Base-by-base conservation (phyloP, 306 rosid species). In the Cotoneaster glaucophyllus region DNA sequence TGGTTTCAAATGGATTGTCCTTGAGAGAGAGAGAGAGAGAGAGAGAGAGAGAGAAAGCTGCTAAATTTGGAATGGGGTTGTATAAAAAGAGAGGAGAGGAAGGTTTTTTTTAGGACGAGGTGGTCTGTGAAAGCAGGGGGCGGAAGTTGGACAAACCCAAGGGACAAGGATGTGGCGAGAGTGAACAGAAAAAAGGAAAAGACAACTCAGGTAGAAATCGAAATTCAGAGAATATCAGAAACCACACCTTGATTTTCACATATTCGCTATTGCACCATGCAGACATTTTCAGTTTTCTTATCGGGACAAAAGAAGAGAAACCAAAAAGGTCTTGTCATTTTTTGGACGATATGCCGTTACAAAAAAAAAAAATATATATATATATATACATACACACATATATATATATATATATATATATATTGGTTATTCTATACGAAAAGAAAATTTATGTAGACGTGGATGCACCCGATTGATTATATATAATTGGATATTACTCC, bases 1-100 rank as follows among this genome's bases (percentile, higher is more conserved):
- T 69, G 80, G 85, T 82, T 82, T 54, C 66, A 45, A 56, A 43
- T 78, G 74, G 67, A 25, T 14, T 75, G 57, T 74, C 67, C 64
- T 66, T 57, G 54, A 74, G 53, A 45, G 53, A 48, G 53, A 14
- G 53, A 48, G 8, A 14, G 54, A 48, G 54, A 15, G 53, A 48
- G 21, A 48, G 21, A 48, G 54, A 44, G 53, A 45, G 21, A 57
- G 11, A 13, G 61, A 37, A 21, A 25, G 86, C 62, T 86, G 84
- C 89, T 76, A 86, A 82, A 81, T 71, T 82, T 90, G 72, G 88
- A 73, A 32, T 26, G 45, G 45, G 67, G 25, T 62, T 37, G 74
- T 71, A 52, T 25, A 61, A 79, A 76, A 39, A 2, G 39, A 78
- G 54, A 70, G 74, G 50, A 37, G 43, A 61, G 62, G 71, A 79